phyloP scores from a whole-genome alignment of 2,329 filamentous ascomycete species.

The Sordariomycetes sp. region DNA sequence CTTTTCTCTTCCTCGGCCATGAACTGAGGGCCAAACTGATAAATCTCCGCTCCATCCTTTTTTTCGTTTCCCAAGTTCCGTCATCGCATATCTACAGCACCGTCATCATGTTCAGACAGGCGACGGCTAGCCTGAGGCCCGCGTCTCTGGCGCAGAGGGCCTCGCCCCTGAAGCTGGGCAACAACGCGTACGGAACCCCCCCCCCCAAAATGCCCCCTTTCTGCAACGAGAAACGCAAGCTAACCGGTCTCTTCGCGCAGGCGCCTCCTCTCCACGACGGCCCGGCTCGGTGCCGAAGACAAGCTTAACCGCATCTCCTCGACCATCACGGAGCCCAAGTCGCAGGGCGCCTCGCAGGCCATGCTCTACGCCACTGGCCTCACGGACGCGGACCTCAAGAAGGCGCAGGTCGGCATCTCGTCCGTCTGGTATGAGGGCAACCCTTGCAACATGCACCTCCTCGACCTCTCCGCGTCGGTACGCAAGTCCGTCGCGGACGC shows the following conservation, averaged over 20 bases:
- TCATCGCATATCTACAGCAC: neutral
- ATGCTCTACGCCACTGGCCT: conserved; percentile 97
- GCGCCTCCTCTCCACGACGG: conserved; percentile 36
- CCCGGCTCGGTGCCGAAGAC: conserved; percentile 21
- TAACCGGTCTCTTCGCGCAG: conserved; percentile 14
- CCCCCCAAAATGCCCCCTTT: neutral
- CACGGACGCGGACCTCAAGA: conserved; percentile 76
- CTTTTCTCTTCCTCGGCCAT: neutral
- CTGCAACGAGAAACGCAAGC: neutral
- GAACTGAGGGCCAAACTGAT: neutral
- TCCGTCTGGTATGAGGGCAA: conserved; percentile 98
- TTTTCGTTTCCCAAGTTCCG: neutral
- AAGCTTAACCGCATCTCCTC: conserved; percentile 74
- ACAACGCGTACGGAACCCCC: neutral
- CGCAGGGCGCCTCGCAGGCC: conserved; percentile 94
- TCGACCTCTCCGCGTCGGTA: conserved; percentile 75
- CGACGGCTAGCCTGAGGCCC: neutral
- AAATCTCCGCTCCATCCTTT: neutral
- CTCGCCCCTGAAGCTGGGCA: neutral
- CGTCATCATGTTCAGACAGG: conserved; percentile 2
- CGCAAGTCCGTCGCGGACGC: conserved; percentile 49
- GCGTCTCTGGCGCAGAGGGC: neutral
- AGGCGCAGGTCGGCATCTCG: conserved; percentile 94
- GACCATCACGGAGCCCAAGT: conserved; percentile 89
- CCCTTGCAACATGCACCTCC: conserved; percentile 97